Evolutionary conservation across 2,329 filamentous ascomycete species (phyloP).

Genomic region (Aspergillus novofumigatus): DNA sequence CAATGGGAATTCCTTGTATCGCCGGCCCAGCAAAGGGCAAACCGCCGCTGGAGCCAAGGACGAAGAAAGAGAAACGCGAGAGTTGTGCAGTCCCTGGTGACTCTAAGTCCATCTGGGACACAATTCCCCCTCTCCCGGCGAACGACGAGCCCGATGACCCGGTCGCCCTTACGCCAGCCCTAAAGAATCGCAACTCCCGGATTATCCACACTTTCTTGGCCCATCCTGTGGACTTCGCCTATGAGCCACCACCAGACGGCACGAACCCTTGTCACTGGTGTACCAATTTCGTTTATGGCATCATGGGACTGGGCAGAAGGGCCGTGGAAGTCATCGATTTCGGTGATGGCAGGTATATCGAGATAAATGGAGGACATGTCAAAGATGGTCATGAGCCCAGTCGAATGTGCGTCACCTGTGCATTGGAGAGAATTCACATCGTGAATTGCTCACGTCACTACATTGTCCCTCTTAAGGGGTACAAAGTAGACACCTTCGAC

Average conservation of each 20-base stretch:
- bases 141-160: slow-evolving; percentile 4
- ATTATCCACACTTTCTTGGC: slow-evolving; percentile 36
- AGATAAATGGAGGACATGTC: slow-evolving; percentile 37
- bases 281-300: slow-evolving; percentile 33
- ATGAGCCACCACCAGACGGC: slow-evolving; percentile 17
- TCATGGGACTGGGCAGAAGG: slow-evolving; percentile 36
- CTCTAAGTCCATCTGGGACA: neutral
- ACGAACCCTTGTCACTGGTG: slow-evolving; percentile 40
- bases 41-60: slow-evolving; percentile 1
- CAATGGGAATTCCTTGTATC: slow-evolving; percentile 26
- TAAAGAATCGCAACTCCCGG: slow-evolving; percentile 6
- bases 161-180: neutral
- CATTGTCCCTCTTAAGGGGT: slow-evolving; percentile 22
- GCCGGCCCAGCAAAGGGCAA: slow-evolving; percentile 30
- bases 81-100: neutral
- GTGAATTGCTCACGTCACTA: slow-evolving; percentile 31
- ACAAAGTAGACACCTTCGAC: slow-evolving; percentile 15
- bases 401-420: slow-evolving; percentile 38
- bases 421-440: slow-evolving; percentile 30
- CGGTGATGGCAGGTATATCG: slow-evolving; percentile 32
- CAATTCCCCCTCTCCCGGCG: slow-evolving; percentile 2
- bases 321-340: slow-evolving; percentile 33
- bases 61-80: neutral
- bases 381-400: slow-evolving; percentile 28
- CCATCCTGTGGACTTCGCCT: slow-evolving; percentile 39